Base-by-base conservation (phyloP, 108 stramenopile genomes). In the Skeletonema marinoi region DNA sequence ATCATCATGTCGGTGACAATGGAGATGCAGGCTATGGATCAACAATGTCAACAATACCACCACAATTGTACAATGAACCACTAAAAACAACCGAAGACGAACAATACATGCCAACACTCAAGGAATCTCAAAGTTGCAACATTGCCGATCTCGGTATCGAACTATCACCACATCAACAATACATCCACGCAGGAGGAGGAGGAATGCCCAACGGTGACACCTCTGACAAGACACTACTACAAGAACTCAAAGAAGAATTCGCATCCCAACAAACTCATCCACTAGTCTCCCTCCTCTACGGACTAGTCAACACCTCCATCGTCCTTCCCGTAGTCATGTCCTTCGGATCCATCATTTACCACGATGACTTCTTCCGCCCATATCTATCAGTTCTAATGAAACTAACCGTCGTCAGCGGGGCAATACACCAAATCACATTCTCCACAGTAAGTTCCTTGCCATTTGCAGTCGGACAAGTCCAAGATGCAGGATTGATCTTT, bases 401-500 rank as follows among this genome's bases (percentile, higher is more conserved):
- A 73, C 78, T 96, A 14, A 94, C 93, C 5, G 66, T 94, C 11
- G 75, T 94, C 4, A 91, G 88, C 51, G 93, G 92, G 32, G 88
- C 95, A 56, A 86, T 99, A 48, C 98, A 99, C 78, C 98, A 99
- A 87, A 39, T 96, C 4, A 89, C 89, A 35, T 99, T 99, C 83
- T 90, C 91, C 12, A 66, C 91, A 13, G 77, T 95, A 32, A 89
- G 87, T 60, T 82, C 89, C 9, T 77, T 99, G 16, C 94, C 96
- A 19, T 99, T 97, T 78, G 97, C 97, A 7, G 95, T 98, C 21
- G 97, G 98, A 16, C 92, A 93, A 70, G 98, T 98, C 1, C 98
- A 98, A 83, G 98, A 99, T 83, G 98, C 98, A 10, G 81, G 98
- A 3, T 83, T 99, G 35, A 99, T 99, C 72, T 99, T 99, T 79